Percentiles rank a stretch among this genome's conserved stretches.
Conservation (phyloP, 1,139 yeast genomes). For the Debaryomyces nepalensis region DNA sequence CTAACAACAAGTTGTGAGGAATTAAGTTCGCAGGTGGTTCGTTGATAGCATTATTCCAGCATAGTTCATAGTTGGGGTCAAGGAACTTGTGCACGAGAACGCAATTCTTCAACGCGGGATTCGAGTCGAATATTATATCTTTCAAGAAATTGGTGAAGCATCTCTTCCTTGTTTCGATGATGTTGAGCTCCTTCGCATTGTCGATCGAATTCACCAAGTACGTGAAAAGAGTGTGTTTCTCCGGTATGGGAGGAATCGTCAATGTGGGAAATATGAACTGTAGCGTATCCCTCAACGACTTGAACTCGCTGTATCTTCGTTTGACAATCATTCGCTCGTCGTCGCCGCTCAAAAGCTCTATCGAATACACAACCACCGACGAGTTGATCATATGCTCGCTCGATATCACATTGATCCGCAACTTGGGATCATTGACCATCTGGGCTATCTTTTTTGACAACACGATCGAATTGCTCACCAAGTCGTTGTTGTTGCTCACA, state of each 20-base stretch:
- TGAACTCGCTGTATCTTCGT: constrained; percentile 60
- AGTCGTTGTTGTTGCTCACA: constrained; percentile 19
- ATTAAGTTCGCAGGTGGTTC: constrained; percentile 51
- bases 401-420: constrained; percentile 37
- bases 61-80: constrained; percentile 53
- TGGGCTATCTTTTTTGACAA: constrained; percentile 42
- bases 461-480: constrained; percentile 43
- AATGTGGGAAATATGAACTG: constrained; percentile 53
- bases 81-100: constrained; percentile 46
- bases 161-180: constrained; percentile 49
- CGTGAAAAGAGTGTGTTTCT: constrained; percentile 55
- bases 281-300: constrained; percentile 51
- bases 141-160: constrained; percentile 42
- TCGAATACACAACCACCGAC: constrained; percentile 47
- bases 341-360: constrained; percentile 29
- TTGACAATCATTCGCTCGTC: constrained; percentile 37
- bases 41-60: constrained; percentile 52
- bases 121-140: constrained; percentile 39
- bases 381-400: constrained; percentile 46
- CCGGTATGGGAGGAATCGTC: constrained; percentile 62
- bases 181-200: constrained; percentile 39
- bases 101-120: constrained; percentile 32
- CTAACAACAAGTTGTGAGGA: constrained; percentile 45
- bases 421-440: constrained; percentile 32
- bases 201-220: constrained; percentile 47